A percentile compares a stretch with the other conserved stretches of the same genome.
phyloP scores from a whole-genome alignment of 2,329 filamentous ascomycete species.

The Oidium heveae region DNA sequence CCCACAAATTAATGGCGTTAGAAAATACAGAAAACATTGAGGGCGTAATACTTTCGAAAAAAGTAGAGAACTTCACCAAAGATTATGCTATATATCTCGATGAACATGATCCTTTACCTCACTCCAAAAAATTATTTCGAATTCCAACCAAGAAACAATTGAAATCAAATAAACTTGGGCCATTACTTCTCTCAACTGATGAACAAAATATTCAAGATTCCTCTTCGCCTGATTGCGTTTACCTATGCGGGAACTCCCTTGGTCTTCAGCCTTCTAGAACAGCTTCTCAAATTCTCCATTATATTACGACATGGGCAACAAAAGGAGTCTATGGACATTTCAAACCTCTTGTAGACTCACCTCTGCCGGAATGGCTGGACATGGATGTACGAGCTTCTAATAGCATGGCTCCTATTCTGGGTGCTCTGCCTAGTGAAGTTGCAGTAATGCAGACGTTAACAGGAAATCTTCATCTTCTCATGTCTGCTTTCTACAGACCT shows the following conservation, averaged over 20 bases:
- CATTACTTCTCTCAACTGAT: background rate
- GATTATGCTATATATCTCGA: constrained; percentile 23
- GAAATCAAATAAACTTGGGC: constrained; percentile 19
- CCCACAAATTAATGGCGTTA: no score
- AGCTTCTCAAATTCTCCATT: constrained; percentile 36
- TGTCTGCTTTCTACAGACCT: constrained; percentile 57
- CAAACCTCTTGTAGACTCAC: constrained; percentile 35
- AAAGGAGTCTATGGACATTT: constrained; percentile 62
- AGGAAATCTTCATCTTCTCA: constrained; percentile 49
- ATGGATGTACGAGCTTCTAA: constrained; percentile 41
- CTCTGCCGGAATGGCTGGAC: constrained; percentile 37
- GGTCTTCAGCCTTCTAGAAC: constrained; percentile 47
- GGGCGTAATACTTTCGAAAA: no score
- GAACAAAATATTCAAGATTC: constrained; percentile 3
- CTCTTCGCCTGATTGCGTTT: constrained; percentile 21
- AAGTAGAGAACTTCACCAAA: constrained; percentile 2
- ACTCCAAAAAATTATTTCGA: constrained; percentile 44
- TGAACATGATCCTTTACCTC: constrained; percentile 29
- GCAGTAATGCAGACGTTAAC: constrained; percentile 62
- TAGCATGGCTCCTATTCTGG: constrained; percentile 45
- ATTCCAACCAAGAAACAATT: constrained; percentile 52
- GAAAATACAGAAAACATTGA: no score
- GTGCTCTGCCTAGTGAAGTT: constrained; percentile 41
- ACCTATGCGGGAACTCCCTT: constrained; percentile 59
- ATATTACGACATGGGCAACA: constrained; percentile 49